phyloP scores from a whole-genome alignment of 192 early-diverging fungal genomes.

The Podila verticillata region DNA sequence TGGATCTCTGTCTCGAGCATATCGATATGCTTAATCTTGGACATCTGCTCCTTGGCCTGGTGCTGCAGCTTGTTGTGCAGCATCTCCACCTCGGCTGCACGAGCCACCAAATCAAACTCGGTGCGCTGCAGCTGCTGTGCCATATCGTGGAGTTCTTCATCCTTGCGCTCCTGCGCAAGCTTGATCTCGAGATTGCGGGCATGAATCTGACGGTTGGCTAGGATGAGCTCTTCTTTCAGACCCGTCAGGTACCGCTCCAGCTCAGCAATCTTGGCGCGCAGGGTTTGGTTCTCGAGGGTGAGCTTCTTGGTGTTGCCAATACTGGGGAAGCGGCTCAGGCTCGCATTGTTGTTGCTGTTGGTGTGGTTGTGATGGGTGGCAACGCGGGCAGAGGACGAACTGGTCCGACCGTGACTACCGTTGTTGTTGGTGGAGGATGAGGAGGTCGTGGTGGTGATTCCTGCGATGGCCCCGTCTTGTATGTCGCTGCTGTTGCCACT shows the following conservation, averaged over 20 bases:
- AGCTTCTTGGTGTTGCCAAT: constrained; percentile 40
- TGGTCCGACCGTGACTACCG: background rate
- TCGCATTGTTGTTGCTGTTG: constrained; percentile 5
- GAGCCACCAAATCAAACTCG: constrained; percentile 23
- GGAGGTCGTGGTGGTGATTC: background rate
- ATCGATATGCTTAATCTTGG: constrained; percentile 1
- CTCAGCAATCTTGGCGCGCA: constrained; percentile 33
- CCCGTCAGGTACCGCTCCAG: constrained; percentile 41
- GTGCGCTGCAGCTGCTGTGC: constrained; percentile 2
- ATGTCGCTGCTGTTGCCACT: background rate
- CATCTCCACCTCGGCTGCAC: constrained; percentile 11
- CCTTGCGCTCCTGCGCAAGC: constrained; percentile 4
- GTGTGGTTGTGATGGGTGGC: background rate
- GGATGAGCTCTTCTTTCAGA: constrained; percentile 37
- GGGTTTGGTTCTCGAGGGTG: constrained; percentile 17
- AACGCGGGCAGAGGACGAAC: no score
- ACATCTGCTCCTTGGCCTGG: constrained; percentile 3
- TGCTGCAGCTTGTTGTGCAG: constrained; percentile 2
- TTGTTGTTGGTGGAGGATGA: background rate
- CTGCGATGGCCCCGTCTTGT: background rate
- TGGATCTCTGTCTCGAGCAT: background rate
- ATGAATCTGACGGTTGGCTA: constrained; percentile 27
- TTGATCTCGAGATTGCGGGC: constrained; percentile 18
- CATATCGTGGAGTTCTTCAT: constrained; percentile 1
- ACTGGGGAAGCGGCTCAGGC: constrained; percentile 26